Evolutionary conservation across 1,284 basidiomycete genomes (phyloP).

Genomic region (Cutaneotrichosporon sp.): DNA sequence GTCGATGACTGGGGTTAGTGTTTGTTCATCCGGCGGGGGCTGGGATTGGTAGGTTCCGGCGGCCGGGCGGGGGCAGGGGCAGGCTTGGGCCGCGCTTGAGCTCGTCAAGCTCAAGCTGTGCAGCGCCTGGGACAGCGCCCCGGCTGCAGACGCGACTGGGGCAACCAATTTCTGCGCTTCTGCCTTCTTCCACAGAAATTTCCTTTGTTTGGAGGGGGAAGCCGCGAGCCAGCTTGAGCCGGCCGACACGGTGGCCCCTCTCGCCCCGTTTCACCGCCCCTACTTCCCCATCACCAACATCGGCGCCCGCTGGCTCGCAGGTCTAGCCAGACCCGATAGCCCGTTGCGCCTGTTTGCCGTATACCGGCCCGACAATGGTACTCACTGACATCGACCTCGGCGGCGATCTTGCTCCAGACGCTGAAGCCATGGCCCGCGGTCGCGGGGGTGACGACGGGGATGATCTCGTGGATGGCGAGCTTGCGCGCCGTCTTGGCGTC

Average conservation of each 20-base stretch:
- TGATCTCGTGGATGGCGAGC: slow-evolving; percentile 59
- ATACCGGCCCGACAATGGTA: slow-evolving; percentile 12
- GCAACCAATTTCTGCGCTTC: too few species aligned
- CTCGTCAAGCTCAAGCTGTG: not conserved
- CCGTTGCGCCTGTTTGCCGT: too few species aligned
- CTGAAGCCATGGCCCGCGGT: slow-evolving; percentile 41
- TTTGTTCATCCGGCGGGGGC: not conserved
- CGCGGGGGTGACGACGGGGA: slow-evolving; percentile 57
- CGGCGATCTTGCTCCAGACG: slow-evolving; percentile 55
- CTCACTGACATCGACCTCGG: slow-evolving; percentile 59
- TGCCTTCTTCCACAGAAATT: not conserved
- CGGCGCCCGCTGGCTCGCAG: not conserved
- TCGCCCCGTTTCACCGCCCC: not conserved
- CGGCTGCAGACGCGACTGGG: too few species aligned
- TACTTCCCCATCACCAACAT: not conserved
- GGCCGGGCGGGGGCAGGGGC: not conserved
- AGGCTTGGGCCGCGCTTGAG: not conserved
- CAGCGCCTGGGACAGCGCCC: not conserved
- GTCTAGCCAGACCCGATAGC: not conserved
- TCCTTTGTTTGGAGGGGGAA: not conserved
- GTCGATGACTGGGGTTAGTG: slow-evolving; percentile 44
- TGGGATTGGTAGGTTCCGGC: not conserved
- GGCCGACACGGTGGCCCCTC: not conserved
- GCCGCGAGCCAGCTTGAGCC: not conserved
- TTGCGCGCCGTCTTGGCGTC: slow-evolving; percentile 50